phyloP scores from a whole-genome alignment of 495 filamentous ascomycete species.

The Penicillium taxi region DNA sequence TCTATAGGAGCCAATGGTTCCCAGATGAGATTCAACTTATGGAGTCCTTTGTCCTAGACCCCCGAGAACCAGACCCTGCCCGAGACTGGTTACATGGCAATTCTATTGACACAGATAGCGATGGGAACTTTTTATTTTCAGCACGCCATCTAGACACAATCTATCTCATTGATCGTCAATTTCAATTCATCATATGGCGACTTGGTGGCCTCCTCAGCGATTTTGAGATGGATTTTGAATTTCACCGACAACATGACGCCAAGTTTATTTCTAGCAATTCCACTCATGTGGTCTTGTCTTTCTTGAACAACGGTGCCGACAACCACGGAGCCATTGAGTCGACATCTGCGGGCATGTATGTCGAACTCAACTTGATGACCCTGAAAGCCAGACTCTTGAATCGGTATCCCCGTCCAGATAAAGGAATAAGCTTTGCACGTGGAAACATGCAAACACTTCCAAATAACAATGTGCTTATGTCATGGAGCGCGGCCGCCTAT shows the following conservation, averaged over 20 bases:
- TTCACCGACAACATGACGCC: conserved; percentile 46
- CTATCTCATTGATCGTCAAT: conserved; percentile 41
- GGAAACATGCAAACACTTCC: conserved; percentile 45
- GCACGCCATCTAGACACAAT: conserved; percentile 39
- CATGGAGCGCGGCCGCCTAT: conserved; percentile 40
- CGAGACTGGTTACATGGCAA: conserved; percentile 49
- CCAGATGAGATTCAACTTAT: no score
- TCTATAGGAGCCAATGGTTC: no score
- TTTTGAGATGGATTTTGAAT: conserved; percentile 27
- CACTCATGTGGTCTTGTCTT: conserved; percentile 27
- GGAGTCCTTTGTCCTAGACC: no score
- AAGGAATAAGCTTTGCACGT: conserved; percentile 37
- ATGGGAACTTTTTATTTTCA: conserved; percentile 44
- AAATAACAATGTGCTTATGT: conserved; percentile 36
- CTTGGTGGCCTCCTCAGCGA: conserved; percentile 34
- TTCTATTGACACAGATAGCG: conserved; percentile 39
- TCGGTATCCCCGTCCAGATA: conserved; percentile 25
- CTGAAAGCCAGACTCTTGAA: conserved; percentile 27
- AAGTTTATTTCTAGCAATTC: conserved; percentile 29
- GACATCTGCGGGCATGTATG: conserved; percentile 6
- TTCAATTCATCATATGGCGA: conserved; percentile 45
- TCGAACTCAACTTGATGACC: conserved; percentile 11
- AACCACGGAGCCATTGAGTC: conserved; percentile 16
- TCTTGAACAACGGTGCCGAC: conserved; percentile 38
- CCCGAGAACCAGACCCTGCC: no score